Evolutionary conservation across 1,284 basidiomycete genomes (phyloP).

Genomic region (Moesziomyces antarcticus): DNA sequence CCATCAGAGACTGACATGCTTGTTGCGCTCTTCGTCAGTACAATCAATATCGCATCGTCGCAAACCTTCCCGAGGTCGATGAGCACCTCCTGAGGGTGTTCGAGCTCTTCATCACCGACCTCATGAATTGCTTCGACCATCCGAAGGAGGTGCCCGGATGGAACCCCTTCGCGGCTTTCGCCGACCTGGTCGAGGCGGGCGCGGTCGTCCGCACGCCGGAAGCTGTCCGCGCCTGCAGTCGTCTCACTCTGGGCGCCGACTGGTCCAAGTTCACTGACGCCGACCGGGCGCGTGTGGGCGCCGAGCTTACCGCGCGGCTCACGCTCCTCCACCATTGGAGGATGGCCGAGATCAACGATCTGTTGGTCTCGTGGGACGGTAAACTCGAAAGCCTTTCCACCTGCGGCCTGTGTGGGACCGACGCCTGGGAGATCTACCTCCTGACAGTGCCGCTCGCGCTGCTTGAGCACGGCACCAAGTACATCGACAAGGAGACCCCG

Average conservation of each 20-base stretch:
- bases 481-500: conserved; percentile 27
- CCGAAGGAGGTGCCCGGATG: conserved; percentile 18
- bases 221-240: conserved; percentile 11
- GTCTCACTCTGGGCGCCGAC: conserved; percentile 23
- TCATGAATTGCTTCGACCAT: conserved; percentile 42
- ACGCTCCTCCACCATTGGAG: conserved; percentile 5
- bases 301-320: neutral
- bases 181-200: conserved; percentile 24
- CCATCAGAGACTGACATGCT: too few species aligned
- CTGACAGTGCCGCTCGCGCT: conserved; percentile 11
- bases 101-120: conserved; percentile 11
- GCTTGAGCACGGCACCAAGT: conserved; percentile 14
- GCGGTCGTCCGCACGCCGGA: conserved; percentile 10
- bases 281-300: conserved; percentile 14
- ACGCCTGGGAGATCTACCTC: conserved; percentile 30
- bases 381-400: conserved; percentile 24
- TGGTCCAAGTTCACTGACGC: neutral
- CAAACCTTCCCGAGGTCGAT: neutral
- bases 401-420: conserved; percentile 15
- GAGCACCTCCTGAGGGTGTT: conserved; percentile 1
- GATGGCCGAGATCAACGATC: conserved; percentile 5
- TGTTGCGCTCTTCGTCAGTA: neutral
- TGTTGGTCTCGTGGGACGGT: conserved; percentile 9
- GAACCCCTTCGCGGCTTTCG: conserved; percentile 26
- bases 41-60: neutral